phyloP scores from a whole-genome alignment of 441 rosid genomes.

The Viola pubescens region DNA sequence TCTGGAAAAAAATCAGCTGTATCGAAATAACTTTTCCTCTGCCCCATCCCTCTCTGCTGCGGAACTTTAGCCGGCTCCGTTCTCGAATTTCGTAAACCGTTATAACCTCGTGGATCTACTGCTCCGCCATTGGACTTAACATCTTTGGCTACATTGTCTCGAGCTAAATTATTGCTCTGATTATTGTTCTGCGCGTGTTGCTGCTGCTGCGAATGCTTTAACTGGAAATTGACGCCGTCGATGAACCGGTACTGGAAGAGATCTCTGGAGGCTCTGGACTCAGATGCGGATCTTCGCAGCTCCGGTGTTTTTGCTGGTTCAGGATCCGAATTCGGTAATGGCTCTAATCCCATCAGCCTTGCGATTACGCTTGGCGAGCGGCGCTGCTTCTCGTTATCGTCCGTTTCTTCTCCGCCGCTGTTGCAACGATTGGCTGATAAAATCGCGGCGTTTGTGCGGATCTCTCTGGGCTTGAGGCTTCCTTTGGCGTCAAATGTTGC shows the following conservation, averaged over 20 bases:
- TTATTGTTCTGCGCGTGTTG: conserved; percentile 16
- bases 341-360: conserved; percentile 83
- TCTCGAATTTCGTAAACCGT: conserved; percentile 24
- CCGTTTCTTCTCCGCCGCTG: conserved; percentile 24
- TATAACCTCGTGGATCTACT: conserved; percentile 23
- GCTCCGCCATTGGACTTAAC: conserved; percentile 13
- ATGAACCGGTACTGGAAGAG: conserved; percentile 40
- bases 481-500: conserved; percentile 81
- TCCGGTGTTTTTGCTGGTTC: conserved; percentile 36
- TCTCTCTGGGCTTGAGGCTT: conserved; percentile 68
- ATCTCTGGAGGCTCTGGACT: conserved; percentile 64
- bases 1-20: conserved; percentile 83
- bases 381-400: conserved; percentile 34
- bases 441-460: conserved; percentile 40
- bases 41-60: conserved; percentile 28
- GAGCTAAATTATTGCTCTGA: conserved; percentile 16
- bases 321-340: conserved; percentile 44
- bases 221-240: conserved; percentile 45
- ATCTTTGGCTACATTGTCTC: conserved; percentile 16
- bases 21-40: conserved; percentile 54
- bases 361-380: conserved; percentile 87
- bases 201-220: conserved; percentile 29
- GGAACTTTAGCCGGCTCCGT: conserved; percentile 37
- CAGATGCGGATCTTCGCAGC: conserved; percentile 88
- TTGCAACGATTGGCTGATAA: conserved; percentile 27